A percentile compares a stretch with the other conserved stretches of the same genome.
Conservation (phyloP, 2,329 filamentous ascomycete genomes). For the Ophiostoma sp. region DNA sequence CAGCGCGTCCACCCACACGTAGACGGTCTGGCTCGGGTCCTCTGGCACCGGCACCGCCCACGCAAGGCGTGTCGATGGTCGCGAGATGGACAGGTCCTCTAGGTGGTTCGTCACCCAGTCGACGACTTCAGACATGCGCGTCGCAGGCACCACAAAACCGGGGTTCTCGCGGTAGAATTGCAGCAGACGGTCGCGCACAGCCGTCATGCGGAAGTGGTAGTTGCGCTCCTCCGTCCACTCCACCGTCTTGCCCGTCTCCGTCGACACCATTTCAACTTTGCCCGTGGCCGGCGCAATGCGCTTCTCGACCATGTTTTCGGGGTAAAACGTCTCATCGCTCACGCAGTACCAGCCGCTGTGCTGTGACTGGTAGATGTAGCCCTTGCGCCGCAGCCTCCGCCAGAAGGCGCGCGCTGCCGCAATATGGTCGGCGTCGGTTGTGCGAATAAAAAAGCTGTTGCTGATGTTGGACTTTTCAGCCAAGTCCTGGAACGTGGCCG, state of each 20-base stretch:
- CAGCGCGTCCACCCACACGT: constrained; percentile 95
- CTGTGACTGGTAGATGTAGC: constrained; percentile 75
- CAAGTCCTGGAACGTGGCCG: constrained; percentile 70
- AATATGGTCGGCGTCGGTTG: constrained; percentile 75
- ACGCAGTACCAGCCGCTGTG: constrained; percentile 97
- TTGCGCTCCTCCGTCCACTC: constrained; percentile 93
- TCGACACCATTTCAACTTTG: constrained; percentile 72
- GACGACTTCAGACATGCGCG: constrained; percentile 72
- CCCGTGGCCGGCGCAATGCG: constrained; percentile 75
- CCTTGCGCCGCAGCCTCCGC: constrained; percentile 68
- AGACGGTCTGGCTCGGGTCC: constrained; percentile 82
- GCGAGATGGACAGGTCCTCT: constrained; percentile 76
- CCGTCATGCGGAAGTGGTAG: constrained; percentile 88
- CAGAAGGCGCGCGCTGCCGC: constrained; percentile 86
- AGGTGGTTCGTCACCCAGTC: constrained; percentile 71
- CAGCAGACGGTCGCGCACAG: constrained; percentile 71
- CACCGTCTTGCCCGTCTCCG: constrained; percentile 85
- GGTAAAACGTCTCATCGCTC: constrained; percentile 95
- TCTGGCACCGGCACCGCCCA: constrained; percentile 90
- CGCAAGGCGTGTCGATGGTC: constrained; percentile 67
- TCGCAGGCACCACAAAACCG: constrained; percentile 65
- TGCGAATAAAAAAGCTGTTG: constrained; percentile 86
- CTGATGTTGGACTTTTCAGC: constrained; percentile 63
- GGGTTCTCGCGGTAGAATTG: constrained; percentile 75
- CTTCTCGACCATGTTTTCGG: constrained; percentile 65